Base-by-base conservation (phyloP, 768 basidiomycete genomes). In the Pholiota conissans region DNA sequence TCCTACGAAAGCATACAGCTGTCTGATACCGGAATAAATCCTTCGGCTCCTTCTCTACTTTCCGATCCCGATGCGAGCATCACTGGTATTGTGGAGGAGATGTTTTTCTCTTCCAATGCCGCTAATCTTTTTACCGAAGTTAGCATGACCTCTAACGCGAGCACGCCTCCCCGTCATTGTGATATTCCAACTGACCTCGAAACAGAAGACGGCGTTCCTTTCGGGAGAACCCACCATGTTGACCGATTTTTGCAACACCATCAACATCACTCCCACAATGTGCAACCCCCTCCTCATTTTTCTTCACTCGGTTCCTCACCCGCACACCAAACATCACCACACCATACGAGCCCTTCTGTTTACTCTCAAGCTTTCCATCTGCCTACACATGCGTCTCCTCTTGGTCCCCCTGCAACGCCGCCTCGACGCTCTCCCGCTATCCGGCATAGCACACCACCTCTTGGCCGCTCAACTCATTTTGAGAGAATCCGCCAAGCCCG, bases 21-120 rank as follows among this genome's bases (percentile, higher is more conserved):
- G 24, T 75, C 73, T n/a, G 79, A 82, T 49, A 59, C 65, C n/a
- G 75, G 70, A 30, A 63, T 68, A 58, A 70, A 78, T 59, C 61
- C 62, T 54, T 49, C 63, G 57, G 71, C 64, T n/a, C 71, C 73
- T 51, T 69, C 71, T 56, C 69, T 71, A 49, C 67, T 78, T 40
- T 65, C 67, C 7, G 77, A 81, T 62, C 75, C 75, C 26, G 83
- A 85, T 58, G 74, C 81, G 55, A 88, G 85, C 66, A 84, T 90
- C 61, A 84, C 84, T 9, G 84, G 86, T n/a, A 77, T 88, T 27
- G 87, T 90, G 18, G 84, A 90, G 45, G 81, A 87, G 54, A 85
- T 90, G 77, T 77, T 90, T 57, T 79, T 81, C 51, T 72, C 74
- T 46, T 74, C 73, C 13, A 74, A 68, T 49, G 69, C 69, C n/a